These are phyloP conservation scores for Salix viminalis DNA, from an alignment of 345 rosid species.

Conservation along the genomic window DNA sequence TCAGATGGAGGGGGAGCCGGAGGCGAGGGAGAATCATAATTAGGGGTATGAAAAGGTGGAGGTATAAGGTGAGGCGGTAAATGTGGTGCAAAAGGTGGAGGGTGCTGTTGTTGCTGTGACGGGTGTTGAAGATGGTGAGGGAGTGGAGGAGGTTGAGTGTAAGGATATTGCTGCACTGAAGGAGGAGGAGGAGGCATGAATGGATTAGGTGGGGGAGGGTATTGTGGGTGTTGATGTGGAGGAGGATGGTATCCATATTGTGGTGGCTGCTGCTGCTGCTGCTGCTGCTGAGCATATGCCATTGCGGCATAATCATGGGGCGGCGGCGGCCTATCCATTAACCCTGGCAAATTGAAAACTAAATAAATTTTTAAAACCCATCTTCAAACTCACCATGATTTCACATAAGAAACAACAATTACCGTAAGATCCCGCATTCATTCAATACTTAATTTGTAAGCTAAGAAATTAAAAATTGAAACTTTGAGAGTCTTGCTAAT, in stretches of 20 bases:
- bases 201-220: conserved; percentile 45
- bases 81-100: conserved; percentile 60
- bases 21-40: conserved; percentile 68
- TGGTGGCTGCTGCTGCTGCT: conserved; percentile 54
- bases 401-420: background rate
- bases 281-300: conserved; percentile 51
- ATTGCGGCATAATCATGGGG: conserved; percentile 35
- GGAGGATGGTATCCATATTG: conserved; percentile 77
- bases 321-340: conserved; percentile 22
- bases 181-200: conserved; percentile 67
- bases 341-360: background rate
- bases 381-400: background rate
- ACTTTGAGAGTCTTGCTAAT: background rate
- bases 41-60: conserved; percentile 53
- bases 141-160: conserved; percentile 62
- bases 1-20: conserved; percentile 80
- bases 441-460: background rate
- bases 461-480: background rate
- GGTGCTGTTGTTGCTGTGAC: conserved; percentile 63
- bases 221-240: conserved; percentile 66
- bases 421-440: background rate
- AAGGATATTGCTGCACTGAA: conserved; percentile 79
- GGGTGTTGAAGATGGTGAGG: conserved; percentile 55
- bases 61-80: conserved; percentile 60
- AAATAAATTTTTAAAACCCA: background rate